phyloP scores from a whole-genome alignment of 208 protist species.

The Acanthamoeba triangularis region DNA sequence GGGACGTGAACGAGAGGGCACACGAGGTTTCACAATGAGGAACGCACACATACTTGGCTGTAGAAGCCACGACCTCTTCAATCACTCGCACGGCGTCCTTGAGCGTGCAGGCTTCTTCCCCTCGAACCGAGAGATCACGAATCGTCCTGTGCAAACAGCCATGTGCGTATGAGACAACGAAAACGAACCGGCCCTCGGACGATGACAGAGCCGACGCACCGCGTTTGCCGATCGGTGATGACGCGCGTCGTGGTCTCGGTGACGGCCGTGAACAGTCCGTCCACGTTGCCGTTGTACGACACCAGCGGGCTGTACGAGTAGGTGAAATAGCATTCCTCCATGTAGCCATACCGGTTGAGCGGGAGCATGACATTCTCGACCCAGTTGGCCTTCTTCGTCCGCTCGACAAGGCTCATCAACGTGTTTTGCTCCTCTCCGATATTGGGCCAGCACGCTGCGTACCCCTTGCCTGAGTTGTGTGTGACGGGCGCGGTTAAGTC shows the following conservation, averaged over 20 bases:
- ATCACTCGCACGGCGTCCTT: not conserved
- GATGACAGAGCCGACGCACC: not conserved
- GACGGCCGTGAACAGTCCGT: not conserved
- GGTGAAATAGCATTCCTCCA: slow-evolving; percentile 56
- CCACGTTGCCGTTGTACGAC: not conserved
- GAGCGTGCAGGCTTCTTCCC: not conserved
- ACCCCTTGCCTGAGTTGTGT: not conserved
- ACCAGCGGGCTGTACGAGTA: slow-evolving; percentile 54
- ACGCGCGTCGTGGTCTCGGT: slow-evolving; percentile 29
- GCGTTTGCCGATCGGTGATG: not conserved
- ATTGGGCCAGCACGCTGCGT: not conserved
- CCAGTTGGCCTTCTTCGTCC: not conserved
- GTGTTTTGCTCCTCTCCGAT: not conserved
- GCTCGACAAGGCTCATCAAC: not conserved
- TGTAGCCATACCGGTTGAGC: slow-evolving; percentile 9
- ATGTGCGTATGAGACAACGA: not conserved
- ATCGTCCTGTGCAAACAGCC: not conserved
- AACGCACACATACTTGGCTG: slow-evolving; percentile 27
- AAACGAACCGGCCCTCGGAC: not conserved
- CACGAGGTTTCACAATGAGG: not conserved
- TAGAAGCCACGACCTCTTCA: not conserved
- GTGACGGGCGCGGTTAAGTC: not conserved
- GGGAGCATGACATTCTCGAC: not conserved
- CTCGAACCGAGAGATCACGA: not conserved
- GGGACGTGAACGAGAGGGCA: not conserved